Base-by-base conservation (phyloP, 371 early-diverging fungal genomes). In the Syncephalastrum racemosum region DNA sequence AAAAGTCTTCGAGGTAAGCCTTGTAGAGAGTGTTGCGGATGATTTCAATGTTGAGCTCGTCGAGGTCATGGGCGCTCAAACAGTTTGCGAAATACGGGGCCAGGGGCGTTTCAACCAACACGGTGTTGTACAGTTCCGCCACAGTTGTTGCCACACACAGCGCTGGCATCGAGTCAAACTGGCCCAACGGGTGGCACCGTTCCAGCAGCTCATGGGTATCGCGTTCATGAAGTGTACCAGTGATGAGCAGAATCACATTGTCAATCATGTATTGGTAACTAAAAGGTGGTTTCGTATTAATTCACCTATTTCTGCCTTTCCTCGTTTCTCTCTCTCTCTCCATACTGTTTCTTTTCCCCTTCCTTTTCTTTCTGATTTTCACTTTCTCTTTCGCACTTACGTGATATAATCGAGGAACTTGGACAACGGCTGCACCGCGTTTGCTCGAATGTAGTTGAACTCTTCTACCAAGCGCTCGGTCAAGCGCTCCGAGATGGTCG, bases 201-300 rank as follows among this genome's bases (percentile, higher is more conserved):
- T 96, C 95, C 56, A 98, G 67, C 53, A 99, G 75, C 63, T 99
- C 98, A 67, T 91, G 89, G n/a, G 94, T 93, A 80, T 97, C 98
- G 62, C 98, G 89, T 72, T 96, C 94, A 64, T 99, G 98, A 27
- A 99, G 82, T 14, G 98, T 98, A 14, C 98, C 99, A 2, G 97
- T 96, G 62, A 99, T 96, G 41, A 99, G 74, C 59, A 99, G 80
- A 55, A 99, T 94, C 50, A 97, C 95, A 73, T 99, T 99, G 77
- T 99, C 99, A 61, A 99, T 99, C 99, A 98, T 98, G 70, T 98
- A 99, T 42, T 88, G 90, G 66, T 97, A 96, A n/a, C 96, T 94
- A 63, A 4, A 47, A 19, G 52, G 15, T 2, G 42, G n/a, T n/a
- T n/a, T n/a, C n/a, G n/a, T 15, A 19, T 39, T 50, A 57, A 15